Percentiles rank a stretch among this genome's conserved stretches.
Evolutionary conservation across 208 protist species (phyloP).

Genomic region (Endotrypanum monterogeii): DNA sequence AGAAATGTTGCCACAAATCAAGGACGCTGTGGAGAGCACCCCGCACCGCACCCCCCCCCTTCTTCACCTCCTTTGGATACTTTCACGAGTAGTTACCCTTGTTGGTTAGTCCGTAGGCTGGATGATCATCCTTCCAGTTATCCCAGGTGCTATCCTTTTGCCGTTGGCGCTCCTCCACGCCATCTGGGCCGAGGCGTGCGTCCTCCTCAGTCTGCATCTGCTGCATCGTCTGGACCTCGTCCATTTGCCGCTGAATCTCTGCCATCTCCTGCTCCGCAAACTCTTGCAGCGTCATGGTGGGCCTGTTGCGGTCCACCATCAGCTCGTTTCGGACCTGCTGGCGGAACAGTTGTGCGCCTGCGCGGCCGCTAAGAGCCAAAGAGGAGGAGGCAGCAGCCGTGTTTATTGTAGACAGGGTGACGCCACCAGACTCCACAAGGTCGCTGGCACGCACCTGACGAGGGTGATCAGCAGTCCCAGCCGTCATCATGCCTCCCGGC

Average conservation of each 20-base stretch:
- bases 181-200: conserved; percentile 71
- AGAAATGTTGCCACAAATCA: neutral
- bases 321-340: conserved; percentile 76
- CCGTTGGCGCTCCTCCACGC: conserved; percentile 85
- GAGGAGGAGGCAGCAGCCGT: conserved; percentile 6
- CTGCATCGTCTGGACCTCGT: conserved; percentile 41
- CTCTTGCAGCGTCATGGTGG: conserved; percentile 87
- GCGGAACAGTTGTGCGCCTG: conserved; percentile 50
- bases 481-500: conserved; percentile 71
- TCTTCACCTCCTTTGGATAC: too few relatives aligned
- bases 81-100: conserved; percentile 87
- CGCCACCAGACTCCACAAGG: conserved; percentile 23
- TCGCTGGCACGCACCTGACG: conserved; percentile 33
- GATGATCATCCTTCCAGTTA: conserved; percentile 88
- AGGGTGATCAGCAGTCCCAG: conserved; percentile 56
- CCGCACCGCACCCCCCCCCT: neutral
- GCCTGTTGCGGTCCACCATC: conserved; percentile 79
- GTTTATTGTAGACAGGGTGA: conserved; percentile 1
- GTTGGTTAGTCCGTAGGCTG: conserved; percentile 70
- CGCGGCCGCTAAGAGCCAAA: conserved; percentile 10
- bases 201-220: conserved; percentile 73
- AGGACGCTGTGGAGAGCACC: neutral
- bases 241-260: conserved; percentile 77
- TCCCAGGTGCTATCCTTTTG: conserved; percentile 75
- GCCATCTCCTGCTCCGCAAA: conserved; percentile 87